These are phyloP conservation scores for Knufia petricola DNA, from an alignment of 2,329 filamentous ascomycete genomes.

Conservation along the genomic window DNA sequence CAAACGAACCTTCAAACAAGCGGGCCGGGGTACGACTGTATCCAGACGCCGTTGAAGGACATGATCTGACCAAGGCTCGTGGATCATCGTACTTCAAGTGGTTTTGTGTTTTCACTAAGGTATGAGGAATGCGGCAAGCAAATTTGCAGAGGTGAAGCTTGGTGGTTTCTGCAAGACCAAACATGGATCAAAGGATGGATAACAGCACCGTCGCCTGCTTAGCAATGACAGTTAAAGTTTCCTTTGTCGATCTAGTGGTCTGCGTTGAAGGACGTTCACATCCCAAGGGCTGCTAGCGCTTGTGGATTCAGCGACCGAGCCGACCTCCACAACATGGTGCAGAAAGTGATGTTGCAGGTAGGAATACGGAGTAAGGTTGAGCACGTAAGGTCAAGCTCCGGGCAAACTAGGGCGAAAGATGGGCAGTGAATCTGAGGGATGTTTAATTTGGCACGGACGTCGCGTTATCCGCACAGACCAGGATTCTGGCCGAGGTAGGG, in stretches of 20 bases:
- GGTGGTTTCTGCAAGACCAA: slow-evolving; percentile 1
- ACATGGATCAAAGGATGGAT: slow-evolving; percentile 6
- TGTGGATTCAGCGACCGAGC: neutral
- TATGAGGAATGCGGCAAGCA: neutral
- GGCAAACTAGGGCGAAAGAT: neutral
- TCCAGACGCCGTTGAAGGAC: neutral
- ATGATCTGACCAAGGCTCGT: neutral
- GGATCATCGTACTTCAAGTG: slow-evolving; percentile 3
- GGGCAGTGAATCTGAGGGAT: neutral
- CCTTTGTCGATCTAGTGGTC: slow-evolving; percentile 6
- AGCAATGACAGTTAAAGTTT: slow-evolving; percentile 2
- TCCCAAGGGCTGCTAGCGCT: neutral
- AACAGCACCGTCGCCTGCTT: slow-evolving; percentile 2
- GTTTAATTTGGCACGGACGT: neutral
- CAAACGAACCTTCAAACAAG: neutral
- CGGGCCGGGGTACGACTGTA: neutral
- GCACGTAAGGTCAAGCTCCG: neutral
- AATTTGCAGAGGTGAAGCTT: slow-evolving; percentile 6
- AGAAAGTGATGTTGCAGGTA: neutral
- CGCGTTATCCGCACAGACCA: neutral
- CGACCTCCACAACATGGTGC: slow-evolving; percentile 3
- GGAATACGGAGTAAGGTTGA: neutral
- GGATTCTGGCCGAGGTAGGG: neutral
- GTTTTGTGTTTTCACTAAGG: neutral
- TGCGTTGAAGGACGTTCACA: neutral